Evolutionary conservation across 116 monocot genomes (phyloP).

Genomic region (Trichopus zeylanicus): DNA sequence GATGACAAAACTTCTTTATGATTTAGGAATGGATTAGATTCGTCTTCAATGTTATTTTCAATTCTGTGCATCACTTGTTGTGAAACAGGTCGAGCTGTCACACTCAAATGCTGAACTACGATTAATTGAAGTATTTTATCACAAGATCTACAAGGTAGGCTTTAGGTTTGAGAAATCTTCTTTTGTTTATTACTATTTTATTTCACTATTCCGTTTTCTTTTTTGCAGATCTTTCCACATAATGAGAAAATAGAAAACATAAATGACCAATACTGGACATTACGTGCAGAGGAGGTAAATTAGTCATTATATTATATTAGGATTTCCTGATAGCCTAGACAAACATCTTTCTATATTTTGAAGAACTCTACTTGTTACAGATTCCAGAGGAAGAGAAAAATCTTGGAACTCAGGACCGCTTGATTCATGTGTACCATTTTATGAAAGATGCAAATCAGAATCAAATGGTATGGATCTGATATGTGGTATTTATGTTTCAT

Average conservation of each 20-base stretch:
- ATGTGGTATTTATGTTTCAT: too few species aligned
- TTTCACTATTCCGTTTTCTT: neutral
- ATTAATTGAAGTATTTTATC: constrained; percentile 95
- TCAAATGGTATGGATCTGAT: constrained; percentile 44
- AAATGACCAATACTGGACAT: constrained; percentile 95
- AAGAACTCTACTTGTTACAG: constrained; percentile 19
- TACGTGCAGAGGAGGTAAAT: constrained; percentile 90
- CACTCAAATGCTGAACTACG: constrained; percentile 88
- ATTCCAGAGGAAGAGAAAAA: constrained; percentile 98
- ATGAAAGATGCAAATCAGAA: constrained; percentile 69
- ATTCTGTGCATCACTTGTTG: neutral
- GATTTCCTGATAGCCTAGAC: neutral
- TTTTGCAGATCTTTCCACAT: constrained; percentile 70
- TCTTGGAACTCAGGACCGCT: constrained; percentile 67
- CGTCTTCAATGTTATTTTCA: constrained; percentile 1
- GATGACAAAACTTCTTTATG: too few species aligned
- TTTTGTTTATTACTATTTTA: neutral
- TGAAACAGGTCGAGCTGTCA: constrained; percentile 82
- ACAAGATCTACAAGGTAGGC: constrained; percentile 98
- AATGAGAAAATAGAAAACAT: constrained; percentile 91
- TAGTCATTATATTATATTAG: neutral
- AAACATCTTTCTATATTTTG: neutral
- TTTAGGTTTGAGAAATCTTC: neutral
- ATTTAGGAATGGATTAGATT: too few species aligned
- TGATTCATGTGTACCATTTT: constrained; percentile 98